phyloP scores from a whole-genome alignment of 2,329 filamentous ascomycete species.

The Alternaria angustiovoidea region DNA sequence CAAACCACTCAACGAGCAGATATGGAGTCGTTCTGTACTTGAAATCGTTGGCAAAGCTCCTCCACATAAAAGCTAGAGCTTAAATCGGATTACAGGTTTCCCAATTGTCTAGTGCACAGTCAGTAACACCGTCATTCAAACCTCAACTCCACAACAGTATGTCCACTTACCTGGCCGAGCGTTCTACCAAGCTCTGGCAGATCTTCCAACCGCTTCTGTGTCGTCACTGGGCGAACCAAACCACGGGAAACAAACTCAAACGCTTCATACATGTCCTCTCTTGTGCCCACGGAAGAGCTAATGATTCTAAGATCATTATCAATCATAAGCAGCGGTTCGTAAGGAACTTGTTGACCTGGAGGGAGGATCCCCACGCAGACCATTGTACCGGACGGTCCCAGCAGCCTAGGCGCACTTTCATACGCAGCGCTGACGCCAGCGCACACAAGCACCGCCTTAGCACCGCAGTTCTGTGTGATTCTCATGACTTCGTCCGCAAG shows the following conservation, averaged over 20 bases:
- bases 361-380: not conserved
- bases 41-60: too few relatives aligned
- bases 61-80: not conserved
- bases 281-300: not conserved
- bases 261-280: not conserved
- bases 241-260: not conserved
- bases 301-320: not conserved
- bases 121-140: not conserved
- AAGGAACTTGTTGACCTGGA: not conserved
- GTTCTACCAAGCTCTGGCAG: not conserved
- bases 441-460: not conserved
- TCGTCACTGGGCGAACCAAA: not conserved
- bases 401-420: not conserved
- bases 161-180: not conserved
- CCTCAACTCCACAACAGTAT: not conserved
- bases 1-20: accelerated
- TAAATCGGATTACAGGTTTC: not conserved
- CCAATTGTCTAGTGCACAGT: not conserved
- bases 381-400: not conserved
- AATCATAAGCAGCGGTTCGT: not conserved
- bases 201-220: not conserved
- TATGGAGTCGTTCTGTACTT: too few relatives aligned
- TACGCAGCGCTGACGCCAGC: not conserved
- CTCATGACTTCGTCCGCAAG: not conserved
- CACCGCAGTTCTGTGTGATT: not conserved